Base-by-base conservation (phyloP, 129 eudicot genomes). In the Flaveria linearis region DNA sequence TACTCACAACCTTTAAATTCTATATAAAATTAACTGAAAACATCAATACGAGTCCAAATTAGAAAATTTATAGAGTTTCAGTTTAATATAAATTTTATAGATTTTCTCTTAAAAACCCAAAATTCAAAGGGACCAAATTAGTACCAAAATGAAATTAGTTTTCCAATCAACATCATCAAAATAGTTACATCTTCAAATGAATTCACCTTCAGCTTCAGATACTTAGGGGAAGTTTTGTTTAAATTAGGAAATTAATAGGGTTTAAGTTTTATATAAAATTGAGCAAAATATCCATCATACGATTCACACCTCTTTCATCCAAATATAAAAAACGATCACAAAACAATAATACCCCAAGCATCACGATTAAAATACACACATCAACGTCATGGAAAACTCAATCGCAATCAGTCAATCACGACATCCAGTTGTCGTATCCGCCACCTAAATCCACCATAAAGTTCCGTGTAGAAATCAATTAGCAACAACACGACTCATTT, bases 311-410 rank as follows among this genome's bases (percentile, higher is more conserved):
- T 57, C 42, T 73, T 47, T 36, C 74, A 53, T 68, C 77, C 78
- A 82, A 56, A 76, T 17, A 60, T 30, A 10, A 75, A 6, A 75
- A 68, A 81, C 49, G 75, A 39, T 10, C 22, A 62, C 12, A 80
- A 15, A 68, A 57, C 33, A 43, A 20, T 7, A 46, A 76, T 15
- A 22, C 13, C 33, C 62, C 26, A 70, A 25, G 43, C 30, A 50
- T 43, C 49, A 8, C 5, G 5, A 51, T 50, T 25, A 15, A 23
- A 28, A 45, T 28, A 71, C 28, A 62, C 45, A 13, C 67, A 52
- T 66, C 69, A 33, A 8, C 42, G n/a, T 60, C 76, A 78, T 5
- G 25, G n/a, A 72, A 63, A 61, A 36, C 22, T 64, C 18, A 69
- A 67, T 58, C 80, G 22, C 71, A 75, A 75, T 36, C 41, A 36